Evolutionary conservation across 257 asterid species (phyloP).

Genomic region (Lycium barbarum): DNA sequence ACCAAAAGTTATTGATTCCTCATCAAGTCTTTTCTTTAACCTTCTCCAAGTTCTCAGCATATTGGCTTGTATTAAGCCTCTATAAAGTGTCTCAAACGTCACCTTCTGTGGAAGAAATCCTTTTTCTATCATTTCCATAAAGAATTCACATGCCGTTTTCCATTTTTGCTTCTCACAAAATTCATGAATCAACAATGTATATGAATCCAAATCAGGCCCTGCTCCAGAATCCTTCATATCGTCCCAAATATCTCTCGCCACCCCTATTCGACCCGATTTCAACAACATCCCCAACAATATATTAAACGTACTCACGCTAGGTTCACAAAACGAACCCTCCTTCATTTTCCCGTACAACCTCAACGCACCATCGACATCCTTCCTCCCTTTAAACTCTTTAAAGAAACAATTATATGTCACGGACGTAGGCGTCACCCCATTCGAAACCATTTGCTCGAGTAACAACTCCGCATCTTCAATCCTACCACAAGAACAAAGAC

Average conservation of each 20-base stretch:
- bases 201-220: constrained; percentile 88
- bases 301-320: constrained; percentile 68
- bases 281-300: constrained; percentile 73
- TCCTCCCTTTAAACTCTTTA: constrained; percentile 81
- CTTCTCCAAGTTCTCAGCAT: constrained; percentile 92
- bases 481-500: constrained; percentile 82
- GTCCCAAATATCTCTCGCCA: constrained; percentile 78
- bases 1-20: constrained; percentile 75
- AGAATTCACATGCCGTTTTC: constrained; percentile 73
- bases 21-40: constrained; percentile 85
- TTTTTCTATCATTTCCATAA: constrained; percentile 88
- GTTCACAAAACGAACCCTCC: constrained; percentile 55
- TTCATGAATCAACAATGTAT: constrained; percentile 73
- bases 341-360: constrained; percentile 72
- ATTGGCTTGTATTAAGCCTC: constrained; percentile 87
- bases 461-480: constrained; percentile 72
- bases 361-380: constrained; percentile 72
- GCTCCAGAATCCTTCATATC: constrained; percentile 64
- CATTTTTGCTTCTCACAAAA: constrained; percentile 73
- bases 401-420: constrained; percentile 79
- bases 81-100: constrained; percentile 79
- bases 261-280: constrained; percentile 57
- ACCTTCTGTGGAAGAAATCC: constrained; percentile 84
- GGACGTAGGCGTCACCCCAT: constrained; percentile 71
- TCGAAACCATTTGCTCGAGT: constrained; percentile 62